Conservation (phyloP, 805 yeast species). For the Hanseniaspora occidentalis region DNA sequence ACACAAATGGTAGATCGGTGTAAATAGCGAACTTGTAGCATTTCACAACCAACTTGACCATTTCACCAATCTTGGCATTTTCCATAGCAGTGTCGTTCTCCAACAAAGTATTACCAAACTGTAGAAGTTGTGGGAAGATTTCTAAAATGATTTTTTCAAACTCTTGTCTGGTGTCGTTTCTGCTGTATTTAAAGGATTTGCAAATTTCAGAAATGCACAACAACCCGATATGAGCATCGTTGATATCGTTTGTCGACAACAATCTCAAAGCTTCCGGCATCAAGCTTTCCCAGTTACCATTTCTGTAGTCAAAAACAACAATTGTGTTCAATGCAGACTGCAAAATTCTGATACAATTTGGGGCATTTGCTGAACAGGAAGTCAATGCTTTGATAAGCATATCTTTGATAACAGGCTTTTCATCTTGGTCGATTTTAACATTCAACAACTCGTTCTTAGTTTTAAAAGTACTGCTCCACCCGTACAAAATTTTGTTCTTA, state of each 20-base stretch:
- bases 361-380: slow-evolving; percentile 28
- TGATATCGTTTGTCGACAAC: slow-evolving; percentile 31
- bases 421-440: slow-evolving; percentile 44
- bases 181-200: slow-evolving; percentile 59
- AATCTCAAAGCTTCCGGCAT: slow-evolving; percentile 33
- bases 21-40: slow-evolving; percentile 66
- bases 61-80: slow-evolving; percentile 44
- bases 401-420: slow-evolving; percentile 61
- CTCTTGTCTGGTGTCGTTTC: slow-evolving; percentile 39
- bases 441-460: slow-evolving; percentile 20
- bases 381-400: slow-evolving; percentile 55
- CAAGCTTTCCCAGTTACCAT: slow-evolving; percentile 40
- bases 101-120: slow-evolving; percentile 44
- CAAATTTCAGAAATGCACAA: slow-evolving; percentile 58
- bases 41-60: slow-evolving; percentile 63
- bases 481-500: slow-evolving; percentile 56
- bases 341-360: slow-evolving; percentile 30
- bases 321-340: slow-evolving; percentile 42
- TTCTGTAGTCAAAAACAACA: slow-evolving; percentile 37
- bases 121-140: slow-evolving; percentile 54
- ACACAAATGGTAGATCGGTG: slow-evolving; percentile 54
- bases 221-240: slow-evolving; percentile 49
- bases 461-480: slow-evolving; percentile 37
- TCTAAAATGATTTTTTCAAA: slow-evolving; percentile 42
- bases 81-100: slow-evolving; percentile 25